Percentiles rank a stretch among this genome's conserved stretches.
These are phyloP conservation scores for Zelonia costaricensis DNA, from an alignment of 208 protist species.

Conservation along the genomic window DNA sequence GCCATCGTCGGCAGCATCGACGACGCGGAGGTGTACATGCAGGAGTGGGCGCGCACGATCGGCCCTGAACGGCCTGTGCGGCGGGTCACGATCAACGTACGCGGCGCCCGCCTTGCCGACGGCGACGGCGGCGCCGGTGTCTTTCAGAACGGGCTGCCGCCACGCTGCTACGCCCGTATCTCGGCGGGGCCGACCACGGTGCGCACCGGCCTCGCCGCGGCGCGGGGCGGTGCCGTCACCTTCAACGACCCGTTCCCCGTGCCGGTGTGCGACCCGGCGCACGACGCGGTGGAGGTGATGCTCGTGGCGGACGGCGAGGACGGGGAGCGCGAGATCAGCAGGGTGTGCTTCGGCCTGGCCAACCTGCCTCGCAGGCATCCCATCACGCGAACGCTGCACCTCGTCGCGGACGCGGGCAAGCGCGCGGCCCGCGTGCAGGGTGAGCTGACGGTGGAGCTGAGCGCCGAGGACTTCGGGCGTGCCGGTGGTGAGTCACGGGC, in stretches of 20 bases:
- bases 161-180: slow-evolving; percentile 44
- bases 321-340: slow-evolving; percentile 57
- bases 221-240: slow-evolving; percentile 31
- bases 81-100: slow-evolving; percentile 38
- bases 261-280: slow-evolving; percentile 42
- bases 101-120: slow-evolving; percentile 19
- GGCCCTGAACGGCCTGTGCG: slow-evolving; percentile 53
- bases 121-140: slow-evolving; percentile 1
- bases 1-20: slow-evolving; percentile 57
- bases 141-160: slow-evolving; percentile 5
- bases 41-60: slow-evolving; percentile 47
- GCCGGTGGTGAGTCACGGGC: slow-evolving; percentile 2
- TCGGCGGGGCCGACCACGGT: slow-evolving; percentile 39
- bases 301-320: slow-evolving; percentile 43
- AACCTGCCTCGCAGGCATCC: slow-evolving; percentile 29
- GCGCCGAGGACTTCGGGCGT: slow-evolving; percentile 55
- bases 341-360: slow-evolving; percentile 47
- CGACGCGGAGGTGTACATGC: slow-evolving; percentile 59
- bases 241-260: slow-evolving; percentile 49
- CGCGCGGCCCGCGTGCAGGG: slow-evolving; percentile 39
- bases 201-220: slow-evolving; percentile 30
- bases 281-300: slow-evolving; percentile 53
- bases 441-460: slow-evolving; percentile 51
- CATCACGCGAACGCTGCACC: slow-evolving; percentile 34
- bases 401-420: slow-evolving; percentile 57